phyloP scores from a whole-genome alignment of 2,329 filamentous ascomycete genomes.

The Cercospora janseana region DNA sequence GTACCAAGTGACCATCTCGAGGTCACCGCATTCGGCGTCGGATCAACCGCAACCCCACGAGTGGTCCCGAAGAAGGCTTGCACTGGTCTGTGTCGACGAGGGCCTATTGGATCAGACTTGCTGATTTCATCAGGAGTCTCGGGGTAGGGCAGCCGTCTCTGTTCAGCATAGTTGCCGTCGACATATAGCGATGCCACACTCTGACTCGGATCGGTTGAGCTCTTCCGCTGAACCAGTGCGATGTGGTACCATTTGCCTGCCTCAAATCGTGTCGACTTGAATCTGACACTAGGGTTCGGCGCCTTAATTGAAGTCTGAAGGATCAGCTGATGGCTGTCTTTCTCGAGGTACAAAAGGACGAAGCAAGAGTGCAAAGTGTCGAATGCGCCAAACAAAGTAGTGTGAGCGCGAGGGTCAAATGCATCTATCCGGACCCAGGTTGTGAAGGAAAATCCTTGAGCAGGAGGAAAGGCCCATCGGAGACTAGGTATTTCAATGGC shows the following conservation, averaged over 20 bases:
- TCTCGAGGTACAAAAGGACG: conserved; percentile 87
- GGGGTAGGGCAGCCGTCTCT: conserved; percentile 86
- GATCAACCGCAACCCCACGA: conserved; percentile 73
- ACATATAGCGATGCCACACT: conserved; percentile 74
- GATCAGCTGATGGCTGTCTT: conserved; percentile 90
- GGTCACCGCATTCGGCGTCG: conserved; percentile 69
- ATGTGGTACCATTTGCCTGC: conserved; percentile 89
- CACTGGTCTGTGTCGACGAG: conserved; percentile 55
- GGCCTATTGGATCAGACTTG: conserved; percentile 36
- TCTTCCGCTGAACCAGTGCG: conserved; percentile 71
- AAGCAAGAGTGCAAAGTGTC: conserved; percentile 92
- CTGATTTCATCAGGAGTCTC: conserved; percentile 60
- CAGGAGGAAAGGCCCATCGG: conserved; percentile 78
- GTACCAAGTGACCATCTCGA: conserved; percentile 89
- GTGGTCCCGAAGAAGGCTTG: conserved; percentile 94
- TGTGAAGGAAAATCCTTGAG: conserved; percentile 81
- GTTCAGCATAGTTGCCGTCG: conserved; percentile 89
- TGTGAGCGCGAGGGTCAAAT: conserved; percentile 82
- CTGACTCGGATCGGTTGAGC: conserved; percentile 29
- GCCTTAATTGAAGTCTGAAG: conserved; percentile 91
- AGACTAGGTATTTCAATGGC: conserved; percentile 88
- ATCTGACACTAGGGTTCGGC: conserved; percentile 82
- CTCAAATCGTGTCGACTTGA: conserved; percentile 77
- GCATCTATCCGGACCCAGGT: conserved; percentile 86
- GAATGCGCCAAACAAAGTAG: conserved; percentile 93